Conservation (phyloP, 306 rosid genomes). For the Styphnolobium japonicum region DNA sequence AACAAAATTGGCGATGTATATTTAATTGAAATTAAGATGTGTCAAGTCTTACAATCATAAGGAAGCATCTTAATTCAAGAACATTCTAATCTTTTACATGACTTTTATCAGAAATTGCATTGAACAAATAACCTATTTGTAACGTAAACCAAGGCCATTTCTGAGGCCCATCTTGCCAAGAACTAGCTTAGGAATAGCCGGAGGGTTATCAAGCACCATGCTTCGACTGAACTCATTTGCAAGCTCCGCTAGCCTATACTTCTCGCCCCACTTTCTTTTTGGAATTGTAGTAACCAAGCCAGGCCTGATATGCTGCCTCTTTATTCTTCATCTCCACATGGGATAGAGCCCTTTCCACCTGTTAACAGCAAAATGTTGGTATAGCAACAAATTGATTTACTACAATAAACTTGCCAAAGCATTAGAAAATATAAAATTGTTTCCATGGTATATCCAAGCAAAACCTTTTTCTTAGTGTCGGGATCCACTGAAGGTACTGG, state of each 20-base stretch:
- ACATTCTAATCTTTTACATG: neutral
- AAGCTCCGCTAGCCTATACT: slow-evolving; percentile 75
- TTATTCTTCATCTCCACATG: slow-evolving; percentile 77
- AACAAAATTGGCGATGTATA: neutral
- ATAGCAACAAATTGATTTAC: neutral
- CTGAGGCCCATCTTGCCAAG: slow-evolving; percentile 92
- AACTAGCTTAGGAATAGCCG: slow-evolving; percentile 69
- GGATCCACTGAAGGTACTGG: slow-evolving; percentile 64
- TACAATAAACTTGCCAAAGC: neutral
- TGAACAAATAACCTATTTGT: slow-evolving; percentile 43
- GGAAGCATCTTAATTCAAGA: neutral
- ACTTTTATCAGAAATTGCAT: neutral
- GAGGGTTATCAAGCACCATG: slow-evolving; percentile 93
- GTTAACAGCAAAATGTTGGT: slow-evolving; percentile 22
- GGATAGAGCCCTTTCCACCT: slow-evolving; percentile 76
- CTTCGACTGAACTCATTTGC: slow-evolving; percentile 89
- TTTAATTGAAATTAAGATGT: neutral
- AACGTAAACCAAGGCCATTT: slow-evolving; percentile 81
- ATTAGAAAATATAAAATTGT: slow-evolving; percentile 4
- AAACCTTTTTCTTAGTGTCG: slow-evolving; percentile 77
- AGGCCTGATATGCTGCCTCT: slow-evolving; percentile 91
- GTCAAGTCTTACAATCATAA: neutral
- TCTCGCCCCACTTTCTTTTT: slow-evolving; percentile 69
- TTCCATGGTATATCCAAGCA: neutral
- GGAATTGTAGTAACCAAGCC: slow-evolving; percentile 96